Evolutionary conservation across 306 rosid genomes (phyloP).

Genomic region (Clitoria ternatea): DNA sequence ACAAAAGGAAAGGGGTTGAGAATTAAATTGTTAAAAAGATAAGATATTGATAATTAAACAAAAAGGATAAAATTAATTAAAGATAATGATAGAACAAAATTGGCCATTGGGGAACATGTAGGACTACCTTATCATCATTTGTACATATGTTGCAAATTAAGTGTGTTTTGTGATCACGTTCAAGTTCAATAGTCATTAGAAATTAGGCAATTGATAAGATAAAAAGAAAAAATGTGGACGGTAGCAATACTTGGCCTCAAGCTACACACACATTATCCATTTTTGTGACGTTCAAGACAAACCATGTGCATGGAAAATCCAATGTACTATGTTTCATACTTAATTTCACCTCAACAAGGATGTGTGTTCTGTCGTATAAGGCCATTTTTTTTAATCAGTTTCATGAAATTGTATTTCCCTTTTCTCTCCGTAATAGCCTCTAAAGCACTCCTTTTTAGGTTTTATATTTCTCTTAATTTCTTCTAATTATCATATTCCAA

Average conservation of each 20-base stretch:
- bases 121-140: conserved; percentile 23
- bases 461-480: no score
- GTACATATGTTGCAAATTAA: neutral
- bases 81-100: no score
- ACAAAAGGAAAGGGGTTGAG: no score
- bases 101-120: neutral
- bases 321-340: neutral
- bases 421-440: neutral
- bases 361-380: conserved; percentile 36
- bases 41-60: neutral
- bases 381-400: conserved; percentile 23
- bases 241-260: conserved; percentile 25
- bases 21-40: no score
- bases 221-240: conserved; percentile 16
- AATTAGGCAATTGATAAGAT: neutral
- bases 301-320: conserved; percentile 6
- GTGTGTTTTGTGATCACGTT: no score
- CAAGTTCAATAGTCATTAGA: neutral
- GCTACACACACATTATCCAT: conserved; percentile 1
- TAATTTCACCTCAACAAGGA: conserved; percentile 13
- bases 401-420: conserved; percentile 1
- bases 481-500: no score
- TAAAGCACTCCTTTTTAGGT: no score
- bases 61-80: no score
- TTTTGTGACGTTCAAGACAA: conserved; percentile 10